These are phyloP conservation scores for Cercophora scortea DNA, from an alignment of 495 filamentous ascomycete genomes.

Conservation along the genomic window DNA sequence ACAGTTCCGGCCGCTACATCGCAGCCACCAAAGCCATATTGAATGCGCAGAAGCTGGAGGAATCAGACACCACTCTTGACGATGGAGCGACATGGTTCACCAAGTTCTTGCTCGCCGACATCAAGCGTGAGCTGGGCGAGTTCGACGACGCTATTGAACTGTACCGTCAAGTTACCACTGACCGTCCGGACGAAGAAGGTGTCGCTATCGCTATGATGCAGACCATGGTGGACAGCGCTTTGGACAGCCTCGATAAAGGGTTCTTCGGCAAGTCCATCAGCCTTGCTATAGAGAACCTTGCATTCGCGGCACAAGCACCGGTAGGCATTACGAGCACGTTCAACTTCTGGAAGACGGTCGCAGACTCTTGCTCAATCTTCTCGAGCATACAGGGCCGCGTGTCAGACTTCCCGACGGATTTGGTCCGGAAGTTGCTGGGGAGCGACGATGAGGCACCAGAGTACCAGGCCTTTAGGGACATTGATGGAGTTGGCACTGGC, in stretches of 20 bases:
- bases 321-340: constrained; percentile 55
- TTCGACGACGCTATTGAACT: constrained; percentile 72
- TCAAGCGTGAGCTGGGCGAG: constrained; percentile 82
- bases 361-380: constrained; percentile 82
- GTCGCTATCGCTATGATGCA: constrained; percentile 82
- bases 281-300: constrained; percentile 40
- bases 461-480: constrained; percentile 56
- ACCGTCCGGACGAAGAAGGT: constrained; percentile 68
- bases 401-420: constrained; percentile 47
- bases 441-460: constrained; percentile 40
- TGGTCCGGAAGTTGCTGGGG: constrained; percentile 49
- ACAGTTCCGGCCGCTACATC: constrained; percentile 85
- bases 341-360: constrained; percentile 90
- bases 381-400: constrained; percentile 62
- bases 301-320: constrained; percentile 28
- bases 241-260: constrained; percentile 68
- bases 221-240: constrained; percentile 72
- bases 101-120: constrained; percentile 93
- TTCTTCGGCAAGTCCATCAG: constrained; percentile 73
- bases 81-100: constrained; percentile 78
- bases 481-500: constrained; percentile 59
- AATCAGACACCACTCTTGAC: constrained; percentile 32
- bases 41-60: constrained; percentile 65
- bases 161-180: constrained; percentile 62
- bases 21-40: constrained; percentile 87